Evolutionary conservation across 306 rosid genomes (phyloP), one percentile per base, ranked within the genome.

Genomic region (Crotalaria pallida): DNA sequence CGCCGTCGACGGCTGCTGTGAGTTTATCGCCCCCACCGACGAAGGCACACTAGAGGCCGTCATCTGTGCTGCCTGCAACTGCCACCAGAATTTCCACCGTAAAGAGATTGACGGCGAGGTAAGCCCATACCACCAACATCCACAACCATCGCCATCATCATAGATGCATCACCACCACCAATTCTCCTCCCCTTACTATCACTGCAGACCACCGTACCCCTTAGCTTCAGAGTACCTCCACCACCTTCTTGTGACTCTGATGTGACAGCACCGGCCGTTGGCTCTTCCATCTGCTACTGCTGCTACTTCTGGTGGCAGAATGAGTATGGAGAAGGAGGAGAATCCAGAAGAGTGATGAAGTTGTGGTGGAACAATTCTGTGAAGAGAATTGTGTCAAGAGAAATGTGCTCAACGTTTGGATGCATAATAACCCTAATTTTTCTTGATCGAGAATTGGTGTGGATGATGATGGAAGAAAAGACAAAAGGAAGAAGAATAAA

Each of bases 51-150:
- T n/a, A n/a, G n/a, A n/a, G n/a, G n/a, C n/a, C n/a, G 90, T 93
- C 3, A 87, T 84, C 69, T 93, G 98, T 72, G 98, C 98, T 36
- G 97, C 98, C 41, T 93, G 98, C 57, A 83, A 78, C 87, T 93
- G 98, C 65, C 98, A 93, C 87, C 94, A 97, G 50, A 93, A 90
- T 44, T 93, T 93, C 63, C 98, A 93, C 83, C 93, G 98, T 12
- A 88, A 85, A 36, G 96, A 93, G 82, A 80, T 82, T 23, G 82
- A 79, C 67, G 87, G 85, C 1, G 82, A 83, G 23, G 62, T 55
- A 3, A 26, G 47, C 72, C 71, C 80, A 0, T 69, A 50, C 47
- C 68, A 45, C 12, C 82, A 70, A 19, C 84, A 16, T 5, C 65
- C 15, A 2, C 27, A 24, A 24, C 48, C 36, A 0, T 76, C 44